Evolutionary conservation across 257 asterid species (phyloP), one percentile per base, ranked within the genome.

Genomic region (Asclepias syriaca): DNA sequence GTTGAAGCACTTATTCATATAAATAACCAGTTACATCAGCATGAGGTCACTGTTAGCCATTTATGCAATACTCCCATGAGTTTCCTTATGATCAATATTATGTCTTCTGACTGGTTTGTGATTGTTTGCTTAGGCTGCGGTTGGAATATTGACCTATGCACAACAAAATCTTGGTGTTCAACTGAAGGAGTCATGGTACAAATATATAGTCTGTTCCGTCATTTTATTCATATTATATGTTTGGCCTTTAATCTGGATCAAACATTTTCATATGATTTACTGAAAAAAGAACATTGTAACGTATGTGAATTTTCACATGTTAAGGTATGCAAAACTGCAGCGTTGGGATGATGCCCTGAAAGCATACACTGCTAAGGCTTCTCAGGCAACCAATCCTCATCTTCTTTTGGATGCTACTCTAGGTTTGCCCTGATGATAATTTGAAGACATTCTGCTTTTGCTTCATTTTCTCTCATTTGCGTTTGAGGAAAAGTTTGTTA

Each of bases 321-420:
- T 37, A 66, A 94, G 99, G 99, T 92, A 95, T 76, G 99, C 92
- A 79, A 95, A 95, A 80, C 90, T 95, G 84, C 99, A 95, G 76
- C 88, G 99, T 46, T 95, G 99, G 99, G 97, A 90, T 71, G 98
- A 95, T 84, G 99, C 99, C 81, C 90, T 95, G 74, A 95, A 90
- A 87, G 99, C 99, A 65, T 95, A 95, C 89, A 95, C 96, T 74
- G 85, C 84, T 67, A 95, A 88, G 85, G 96, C 97, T 61, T 87
- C 92, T 65, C 97, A 90, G 85, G 85, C 95, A 74, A 81, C 96
- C 66, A 86, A 83, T 59, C 85, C 87, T 7, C 94, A 88, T 83
- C 88, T 82, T 79, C 85, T 86, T 81, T 74, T 92, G 87, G 99
- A 95, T 63, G 98, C 98, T 87, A 95, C 99, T 70, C 85, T 95